phyloP scores from a whole-genome alignment of 2,329 filamentous ascomycete species.

The Claviceps arundinis region DNA sequence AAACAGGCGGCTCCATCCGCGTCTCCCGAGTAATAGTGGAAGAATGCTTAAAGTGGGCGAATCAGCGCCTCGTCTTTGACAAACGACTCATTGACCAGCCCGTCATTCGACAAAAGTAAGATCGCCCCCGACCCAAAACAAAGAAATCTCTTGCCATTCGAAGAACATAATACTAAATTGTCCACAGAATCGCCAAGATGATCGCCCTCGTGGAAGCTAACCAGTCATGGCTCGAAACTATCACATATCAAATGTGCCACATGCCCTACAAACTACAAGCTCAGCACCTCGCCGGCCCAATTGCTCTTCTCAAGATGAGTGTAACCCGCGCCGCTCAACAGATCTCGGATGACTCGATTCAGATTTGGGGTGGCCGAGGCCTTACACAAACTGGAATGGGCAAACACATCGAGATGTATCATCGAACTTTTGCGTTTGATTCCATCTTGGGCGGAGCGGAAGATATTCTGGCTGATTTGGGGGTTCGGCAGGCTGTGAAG shows the following conservation, averaged over 20 bases:
- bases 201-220: conserved; percentile 70
- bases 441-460: conserved; percentile 69
- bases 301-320: conserved; percentile 71
- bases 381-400: conserved; percentile 78
- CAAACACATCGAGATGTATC: conserved; percentile 68
- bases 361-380: conserved; percentile 75
- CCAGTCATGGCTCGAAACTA: conserved; percentile 72
- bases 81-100: conserved; percentile 75
- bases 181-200: conserved; percentile 64
- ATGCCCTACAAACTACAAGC: conserved; percentile 70
- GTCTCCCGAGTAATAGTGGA: conserved; percentile 58
- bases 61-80: conserved; percentile 73
- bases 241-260: conserved; percentile 79
- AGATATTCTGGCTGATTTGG: conserved; percentile 69
- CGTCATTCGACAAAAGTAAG: conserved; percentile 66
- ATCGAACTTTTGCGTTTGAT: conserved; percentile 73
- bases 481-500: conserved; percentile 72
- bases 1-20: conserved; percentile 42
- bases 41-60: conserved; percentile 78
- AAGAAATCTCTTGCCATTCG: background rate
- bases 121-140: background rate
- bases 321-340: conserved; percentile 66
- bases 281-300: conserved; percentile 63
- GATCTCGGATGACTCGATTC: conserved; percentile 69
- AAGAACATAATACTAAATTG: too few relatives aligned